Percentiles rank a stretch among this genome's conserved stretches.
Evolutionary conservation across 306 rosid genomes (phyloP).

Genomic region (Vicia sativa): DNA sequence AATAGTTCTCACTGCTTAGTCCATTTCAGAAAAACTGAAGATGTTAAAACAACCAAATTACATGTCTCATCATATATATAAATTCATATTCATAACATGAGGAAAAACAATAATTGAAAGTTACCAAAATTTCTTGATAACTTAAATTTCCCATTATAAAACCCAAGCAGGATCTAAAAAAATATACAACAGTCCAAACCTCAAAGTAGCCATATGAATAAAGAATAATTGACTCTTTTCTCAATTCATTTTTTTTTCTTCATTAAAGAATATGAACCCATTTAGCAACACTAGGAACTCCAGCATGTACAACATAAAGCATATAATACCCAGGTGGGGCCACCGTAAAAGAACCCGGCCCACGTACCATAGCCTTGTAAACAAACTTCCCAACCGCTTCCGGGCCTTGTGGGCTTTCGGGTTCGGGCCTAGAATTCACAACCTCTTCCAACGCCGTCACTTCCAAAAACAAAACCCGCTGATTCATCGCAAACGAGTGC

Average conservation of each 20-base stretch:
- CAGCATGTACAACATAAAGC: slow-evolving; percentile 67
- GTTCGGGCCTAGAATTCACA: slow-evolving; percentile 7
- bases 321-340: slow-evolving; percentile 79
- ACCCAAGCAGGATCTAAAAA: not conserved
- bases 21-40: not conserved
- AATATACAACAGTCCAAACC: not conserved
- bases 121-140: slow-evolving; percentile 27
- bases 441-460: slow-evolving; percentile 29
- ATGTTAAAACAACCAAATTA: not conserved
- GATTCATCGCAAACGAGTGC: slow-evolving; percentile 74
- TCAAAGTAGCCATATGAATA: not conserved
- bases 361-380: slow-evolving; percentile 52
- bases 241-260: not conserved
- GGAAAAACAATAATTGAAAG: not conserved
- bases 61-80: not conserved
- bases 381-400: not conserved
- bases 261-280: slow-evolving; percentile 58
- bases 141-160: slow-evolving; percentile 16
- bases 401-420: not conserved
- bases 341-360: slow-evolving; percentile 50
- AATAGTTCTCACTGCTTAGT: not conserved
- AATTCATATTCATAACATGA: not conserved
- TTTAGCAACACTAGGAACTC: slow-evolving; percentile 57
- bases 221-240: not conserved
- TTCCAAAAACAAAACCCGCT: slow-evolving; percentile 53